Base-by-base conservation (phyloP, 768 basidiomycete genomes). In the Clitopilus hobsonii region DNA sequence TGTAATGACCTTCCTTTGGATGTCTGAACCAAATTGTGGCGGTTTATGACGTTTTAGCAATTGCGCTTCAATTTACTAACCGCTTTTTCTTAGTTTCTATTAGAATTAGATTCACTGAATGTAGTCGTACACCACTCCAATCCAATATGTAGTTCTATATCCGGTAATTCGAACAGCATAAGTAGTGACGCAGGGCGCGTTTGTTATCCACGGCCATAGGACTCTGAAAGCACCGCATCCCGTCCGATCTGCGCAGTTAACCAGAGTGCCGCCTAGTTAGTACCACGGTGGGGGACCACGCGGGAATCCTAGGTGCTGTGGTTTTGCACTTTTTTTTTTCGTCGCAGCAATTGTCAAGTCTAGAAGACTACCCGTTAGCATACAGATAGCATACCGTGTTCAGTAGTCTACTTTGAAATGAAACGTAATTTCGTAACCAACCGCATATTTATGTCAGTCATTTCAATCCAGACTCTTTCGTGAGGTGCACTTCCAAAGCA, bases 1-100 rank as follows among this genome's bases (percentile, higher is more conserved):
- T 70, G 62, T 63, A 75, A 81, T 70, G 76, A 84, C 83, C 88
- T 88, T 89, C 87, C 87, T 86, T 88, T 86, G 88, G 87, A 89
- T 90, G 88, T 89, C 88, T 89, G 88, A 89, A 70, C 72, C 65
- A 63, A 22, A 26, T 26, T 14, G 47, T 22, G 47, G 47, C 18
- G 18, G 20, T 48, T 20, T 22, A 20, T 16, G 16, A 16, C 16
- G 18, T 48, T 22, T 22, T 14, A 11, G 13, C 11, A 13, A 22
- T 13, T 48, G 23, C 13, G 18, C 20, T 13, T 48, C 13, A 48
- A 26, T 6, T 48, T 48, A 26, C 47, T 48, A 22, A 48, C 22
- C 3, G 20, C 11, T 22, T 13, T 48, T 11, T 48, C 25, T 22
- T 48, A 48, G 13, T 48, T 11, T 26, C 13, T 11, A 26, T 48